Percentiles rank a stretch among this genome's conserved stretches.
Conservation (phyloP, 75 land plant species). For the Sequoia sempervirens region DNA sequence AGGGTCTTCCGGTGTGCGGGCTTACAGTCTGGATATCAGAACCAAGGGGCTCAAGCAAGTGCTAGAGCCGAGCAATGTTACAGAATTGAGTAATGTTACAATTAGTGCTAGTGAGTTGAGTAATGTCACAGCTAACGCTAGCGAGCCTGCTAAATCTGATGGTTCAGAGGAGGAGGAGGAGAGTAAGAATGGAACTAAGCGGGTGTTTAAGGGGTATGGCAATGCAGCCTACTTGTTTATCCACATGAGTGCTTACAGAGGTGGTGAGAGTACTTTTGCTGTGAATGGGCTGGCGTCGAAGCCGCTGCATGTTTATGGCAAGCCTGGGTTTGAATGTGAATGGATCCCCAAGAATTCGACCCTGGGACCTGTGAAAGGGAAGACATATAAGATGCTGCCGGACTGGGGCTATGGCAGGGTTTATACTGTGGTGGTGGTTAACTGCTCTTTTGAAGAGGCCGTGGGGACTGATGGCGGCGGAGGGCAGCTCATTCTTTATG, state of each 20-base stretch:
- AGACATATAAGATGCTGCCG: conserved; percentile 19
- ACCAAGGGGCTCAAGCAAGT: background rate
- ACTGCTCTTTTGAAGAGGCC: conserved; percentile 26
- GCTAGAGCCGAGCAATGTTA: background rate
- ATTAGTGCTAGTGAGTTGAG: background rate
- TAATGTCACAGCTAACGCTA: background rate
- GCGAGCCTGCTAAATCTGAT: no score
- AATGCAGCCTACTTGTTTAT: conserved; percentile 34
- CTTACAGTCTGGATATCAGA: background rate
- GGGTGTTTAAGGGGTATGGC: conserved; percentile 25
- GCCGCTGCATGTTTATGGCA: conserved; percentile 22
- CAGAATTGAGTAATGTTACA: no score
- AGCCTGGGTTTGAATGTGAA: conserved; percentile 30
- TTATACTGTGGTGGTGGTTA: conserved; percentile 38
- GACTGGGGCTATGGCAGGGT: conserved; percentile 32
- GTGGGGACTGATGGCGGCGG: conserved; percentile 32
- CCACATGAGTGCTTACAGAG: conserved; percentile 32
- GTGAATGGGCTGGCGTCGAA: conserved; percentile 32
- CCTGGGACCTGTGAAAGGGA: conserved; percentile 3
- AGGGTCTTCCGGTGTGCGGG: background rate
- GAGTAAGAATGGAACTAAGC: background rate
- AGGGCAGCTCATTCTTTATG: conserved; percentile 26
- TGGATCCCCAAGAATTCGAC: conserved; percentile 23
- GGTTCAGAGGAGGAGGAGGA: background rate
- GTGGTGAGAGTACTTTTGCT: conserved; percentile 27